Evolutionary conservation across 2,329 filamentous ascomycete species (phyloP), one percentile per base, ranked within the genome.

Genomic region (Pseudogymnoascus destructans): DNA sequence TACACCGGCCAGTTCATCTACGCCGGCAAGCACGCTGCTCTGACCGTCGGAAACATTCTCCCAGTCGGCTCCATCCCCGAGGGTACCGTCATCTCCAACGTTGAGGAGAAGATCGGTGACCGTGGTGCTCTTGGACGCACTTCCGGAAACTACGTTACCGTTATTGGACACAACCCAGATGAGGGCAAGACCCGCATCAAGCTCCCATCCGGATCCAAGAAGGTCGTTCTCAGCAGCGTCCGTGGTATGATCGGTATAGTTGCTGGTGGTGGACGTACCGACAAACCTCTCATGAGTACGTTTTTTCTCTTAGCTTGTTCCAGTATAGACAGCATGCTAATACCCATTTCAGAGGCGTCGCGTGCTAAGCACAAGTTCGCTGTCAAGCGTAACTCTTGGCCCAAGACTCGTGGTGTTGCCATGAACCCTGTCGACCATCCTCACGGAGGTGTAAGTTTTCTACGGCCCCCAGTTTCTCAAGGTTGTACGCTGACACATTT

Each of bases 1-100:
- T 98, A 97, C 89, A 96, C 93, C 68, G 93, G 93, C 75, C 93
- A 98, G 79, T 98, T 98, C 84, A 90, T 98, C 86, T 98, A 98
- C 79, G 93, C 92, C 74, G 93, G 93, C 75, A 98, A 98, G 89
- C 93, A 95, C 80, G 93, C 93, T 71, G 81, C 86, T 67, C 84
- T 98, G 73, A 97, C 88, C 72, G 86, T 98, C 76, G 93, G 93
- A 77, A 98, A 98, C 84, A 79, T 98, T 74, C 89, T 98, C 64
- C 93, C 93, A 67, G 85, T 98, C 69, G 83, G 84, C 73, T 89
- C 88, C 73, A 87, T 97, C 75, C 93, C 93, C 68, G 93, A 98
- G 83, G 93, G 93, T 89, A 98, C 93, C 77, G 92, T 98, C 70
- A 84, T 98, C 71, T 90, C 89, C 76, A 98, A 98, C 81, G 93